Evolutionary conservation across 1,284 basidiomycete species (phyloP), one percentile per base, ranked within the genome.

Genomic region (Lentinula novae-zelandiae): DNA sequence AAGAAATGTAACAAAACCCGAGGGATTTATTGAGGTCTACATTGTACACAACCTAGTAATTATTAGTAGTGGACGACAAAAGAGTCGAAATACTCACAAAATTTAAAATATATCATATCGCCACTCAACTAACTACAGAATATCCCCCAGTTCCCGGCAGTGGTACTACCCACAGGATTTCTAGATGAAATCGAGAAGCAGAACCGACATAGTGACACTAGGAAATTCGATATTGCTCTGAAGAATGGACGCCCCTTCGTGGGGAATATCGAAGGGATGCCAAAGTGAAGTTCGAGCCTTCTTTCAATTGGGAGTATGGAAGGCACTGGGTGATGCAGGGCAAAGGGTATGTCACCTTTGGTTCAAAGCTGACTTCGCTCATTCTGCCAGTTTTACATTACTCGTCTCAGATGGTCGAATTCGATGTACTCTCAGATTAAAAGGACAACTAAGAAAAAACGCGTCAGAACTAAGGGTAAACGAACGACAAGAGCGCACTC

Each of bases 241-340:
- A 83, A 85, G 85, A 93, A 92, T 93, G 90, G 81, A 80, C 87
- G 81, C 79, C 84, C 75, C 83, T 73, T 82, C 86, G 85, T 89
- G 67, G 69, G 69, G 66, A 64, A 68, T 65, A 71, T 74, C 79
- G 82, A 82, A 79, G 82, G 72, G 85, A 83, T 84, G 83, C 86
- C 82, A 92, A 92, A 93, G 90, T 92, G 89, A 87, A 77, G 81
- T 81, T 60, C 61, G 83, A 81, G 72, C 75, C 39, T 65, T 57
- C n/a, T 52, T 34, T 62, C 60, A 58, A 17, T 17, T 17, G 17
- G 17, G 17, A 17, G 17, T 17, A 17, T 17, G 17, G 17, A 17
- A 17, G 17, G 17, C 17, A 17, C 17, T 17, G 17, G 17, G 17
- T 17, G 17, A 17, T 17, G 17, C 17, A 17, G 17, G 17, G 17